Evolutionary conservation across 345 rosid species (phyloP).

Genomic region (Eucalyptus cladocalyx): DNA sequence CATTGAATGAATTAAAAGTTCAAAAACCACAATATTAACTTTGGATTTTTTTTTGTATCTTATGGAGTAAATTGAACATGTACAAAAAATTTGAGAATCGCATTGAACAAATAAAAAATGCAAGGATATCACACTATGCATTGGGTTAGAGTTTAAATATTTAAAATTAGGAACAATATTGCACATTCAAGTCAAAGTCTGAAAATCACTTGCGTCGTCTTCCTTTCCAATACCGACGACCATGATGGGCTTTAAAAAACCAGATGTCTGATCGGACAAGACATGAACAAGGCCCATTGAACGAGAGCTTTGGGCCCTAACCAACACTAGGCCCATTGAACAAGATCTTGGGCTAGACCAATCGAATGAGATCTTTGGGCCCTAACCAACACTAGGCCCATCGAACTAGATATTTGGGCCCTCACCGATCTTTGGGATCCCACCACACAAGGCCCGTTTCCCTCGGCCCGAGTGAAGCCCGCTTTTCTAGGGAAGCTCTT

Average conservation of each 20-base stretch:
- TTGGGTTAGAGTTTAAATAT: background rate
- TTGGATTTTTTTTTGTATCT: background rate
- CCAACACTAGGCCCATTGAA: background rate
- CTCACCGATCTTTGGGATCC: background rate
- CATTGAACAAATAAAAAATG: background rate
- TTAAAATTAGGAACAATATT: background rate
- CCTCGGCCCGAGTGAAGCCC: background rate
- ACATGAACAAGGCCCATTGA: background rate
- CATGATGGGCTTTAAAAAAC: background rate
- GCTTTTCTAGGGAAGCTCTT: background rate
- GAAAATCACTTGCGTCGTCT: accelerated
- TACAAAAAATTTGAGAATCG: accelerated
- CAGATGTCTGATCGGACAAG: accelerated
- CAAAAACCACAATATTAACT: background rate
- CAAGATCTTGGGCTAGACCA: too few species aligned
- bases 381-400: too few species aligned
- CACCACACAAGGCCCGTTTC: background rate
- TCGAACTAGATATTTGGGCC: background rate
- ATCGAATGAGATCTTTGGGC: too few species aligned
- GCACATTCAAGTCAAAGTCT: background rate
- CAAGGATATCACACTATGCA: background rate
- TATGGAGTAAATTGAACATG: background rate
- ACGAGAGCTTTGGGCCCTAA: background rate
- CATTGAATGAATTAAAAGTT: background rate
- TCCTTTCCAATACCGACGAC: background rate